Evolutionary conservation across 1,284 basidiomycete species (phyloP), one percentile per base, ranked within the genome.

Genomic region (Tilletiaria anomala): DNA sequence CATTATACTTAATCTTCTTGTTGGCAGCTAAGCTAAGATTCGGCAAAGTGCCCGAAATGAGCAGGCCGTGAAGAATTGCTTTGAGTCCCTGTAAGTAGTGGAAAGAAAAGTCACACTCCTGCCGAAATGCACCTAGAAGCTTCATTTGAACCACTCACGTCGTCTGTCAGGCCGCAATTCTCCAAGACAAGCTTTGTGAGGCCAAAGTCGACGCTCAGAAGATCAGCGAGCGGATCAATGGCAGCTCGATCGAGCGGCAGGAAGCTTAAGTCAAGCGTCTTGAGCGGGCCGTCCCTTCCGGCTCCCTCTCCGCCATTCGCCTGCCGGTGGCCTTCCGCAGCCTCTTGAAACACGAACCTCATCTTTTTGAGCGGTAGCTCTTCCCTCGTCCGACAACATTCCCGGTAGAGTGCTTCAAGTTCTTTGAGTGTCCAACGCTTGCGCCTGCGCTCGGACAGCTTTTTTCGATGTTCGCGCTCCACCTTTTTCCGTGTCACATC

Each of bases 11-110:
- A 40, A 96, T 73, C 45, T 78, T 78, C 57, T 78, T 74, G 65
- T 96, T 96, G 16, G 83, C 83, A 2, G 86, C 81, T 16, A 97
- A 71, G 6, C 83, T 87, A 17, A 96, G 73, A 54, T 81, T 83
- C 1, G 82, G 81, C 21, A 96, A 72, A 0, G 79, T 78, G 16
- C 78, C 77, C 15, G 83, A 82, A 36, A 94, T 82, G 40, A 94
- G 76, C 1, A 97, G 74, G 0, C 87, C 78, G 62, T 94, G 89
- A 0, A 96, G 72, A 15, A 96, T 78, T 0, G 84, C 83, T 70
- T 93, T 93, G 42, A 96, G 67, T 34, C 76, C 78, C 80, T 86
- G 52, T 18, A 6, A 22, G 16, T 15, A 40, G 29, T 3, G 2
- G 18, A 18, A 11, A 31, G 2, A 4, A 20, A 15, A 40, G 8